Percentiles rank a stretch among this genome's conserved stretches.
These are phyloP conservation scores for Lactarius deliciosus DNA, from an alignment of 768 basidiomycete genomes.

Conservation along the genomic window DNA sequence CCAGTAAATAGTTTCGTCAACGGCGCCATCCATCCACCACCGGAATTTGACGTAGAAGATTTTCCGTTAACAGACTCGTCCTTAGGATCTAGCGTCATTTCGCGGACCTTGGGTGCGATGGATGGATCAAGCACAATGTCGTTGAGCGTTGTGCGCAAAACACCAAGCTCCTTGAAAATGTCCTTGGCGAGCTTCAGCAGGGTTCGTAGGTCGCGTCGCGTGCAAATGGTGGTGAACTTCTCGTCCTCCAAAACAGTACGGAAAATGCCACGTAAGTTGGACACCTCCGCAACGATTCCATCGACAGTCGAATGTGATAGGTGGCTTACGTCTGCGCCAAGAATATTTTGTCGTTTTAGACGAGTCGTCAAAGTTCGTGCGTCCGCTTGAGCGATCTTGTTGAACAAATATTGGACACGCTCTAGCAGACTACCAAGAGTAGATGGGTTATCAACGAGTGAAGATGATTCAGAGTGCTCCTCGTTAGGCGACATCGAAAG, in stretches of 20 bases:
- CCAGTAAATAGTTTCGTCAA: conserved; percentile 74
- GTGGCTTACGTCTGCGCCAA: conserved; percentile 82
- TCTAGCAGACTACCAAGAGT: conserved; percentile 58
- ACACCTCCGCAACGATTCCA: conserved; percentile 68
- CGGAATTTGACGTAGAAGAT: conserved; percentile 35
- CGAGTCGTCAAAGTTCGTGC: conserved; percentile 85
- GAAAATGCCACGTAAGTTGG: conserved; percentile 70
- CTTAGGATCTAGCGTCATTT: conserved; percentile 63
- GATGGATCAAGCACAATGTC: conserved; percentile 87
- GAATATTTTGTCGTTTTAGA: conserved; percentile 85
- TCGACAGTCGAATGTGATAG: conserved; percentile 81
- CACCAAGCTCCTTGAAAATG: conserved; percentile 76
- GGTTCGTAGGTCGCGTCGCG: conserved; percentile 76
- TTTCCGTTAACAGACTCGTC: conserved; percentile 42
- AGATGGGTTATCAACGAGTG: conserved; percentile 55
- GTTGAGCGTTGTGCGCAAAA: conserved; percentile 80
- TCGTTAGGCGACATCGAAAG: conserved; percentile 51
- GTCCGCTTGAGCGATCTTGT: conserved; percentile 70
- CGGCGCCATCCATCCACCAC: conserved; percentile 78
- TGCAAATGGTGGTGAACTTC: conserved; percentile 56
- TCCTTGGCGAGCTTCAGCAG: conserved; percentile 87
- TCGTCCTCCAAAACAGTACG: conserved; percentile 75
- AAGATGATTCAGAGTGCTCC: conserved; percentile 73
- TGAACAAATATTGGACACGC: conserved; percentile 61
- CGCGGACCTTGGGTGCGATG: conserved; percentile 67